phyloP scores from a whole-genome alignment of 768 basidiomycete species.

The Mrakia frigida region DNA sequence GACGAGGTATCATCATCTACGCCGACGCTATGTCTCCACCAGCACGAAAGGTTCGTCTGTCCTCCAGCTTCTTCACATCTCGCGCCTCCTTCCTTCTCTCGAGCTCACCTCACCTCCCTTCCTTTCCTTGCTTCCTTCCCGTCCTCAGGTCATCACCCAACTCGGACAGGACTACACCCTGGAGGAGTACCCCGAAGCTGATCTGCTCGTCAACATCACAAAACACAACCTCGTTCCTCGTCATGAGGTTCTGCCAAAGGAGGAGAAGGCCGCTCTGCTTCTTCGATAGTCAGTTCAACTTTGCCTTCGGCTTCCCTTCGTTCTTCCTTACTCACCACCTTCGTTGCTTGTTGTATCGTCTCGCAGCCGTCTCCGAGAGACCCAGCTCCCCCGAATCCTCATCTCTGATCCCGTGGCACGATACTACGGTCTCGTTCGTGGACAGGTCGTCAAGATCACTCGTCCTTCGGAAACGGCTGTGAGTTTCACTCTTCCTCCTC shows the following conservation, averaged over 20 bases:
- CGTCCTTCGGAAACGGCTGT: slow-evolving; percentile 95
- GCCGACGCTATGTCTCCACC: slow-evolving; percentile 95
- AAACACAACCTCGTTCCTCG: slow-evolving; percentile 90
- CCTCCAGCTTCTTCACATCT: neutral
- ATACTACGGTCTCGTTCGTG: slow-evolving; percentile 91
- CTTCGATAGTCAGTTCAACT: slow-evolving; percentile 76
- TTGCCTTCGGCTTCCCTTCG: neutral
- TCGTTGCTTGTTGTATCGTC: neutral
- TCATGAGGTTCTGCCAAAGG: slow-evolving; percentile 77
- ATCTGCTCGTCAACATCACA: slow-evolving; percentile 94
- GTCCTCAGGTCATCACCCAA: slow-evolving; percentile 73
- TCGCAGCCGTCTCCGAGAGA: slow-evolving; percentile 90
- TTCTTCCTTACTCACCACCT: neutral
- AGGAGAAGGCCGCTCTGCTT: slow-evolving; percentile 79
- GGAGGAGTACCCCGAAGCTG: slow-evolving; percentile 94
- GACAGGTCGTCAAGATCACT: slow-evolving; percentile 97
- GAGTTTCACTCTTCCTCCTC: slow-evolving; percentile 17
- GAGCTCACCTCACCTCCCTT: slow-evolving; percentile 4
- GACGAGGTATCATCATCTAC: slow-evolving; percentile 89
- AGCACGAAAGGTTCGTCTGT: slow-evolving; percentile 70
- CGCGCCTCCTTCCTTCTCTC: neutral
- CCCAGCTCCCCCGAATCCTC: slow-evolving; percentile 95
- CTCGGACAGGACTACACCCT: slow-evolving; percentile 81
- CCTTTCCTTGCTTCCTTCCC: neutral
- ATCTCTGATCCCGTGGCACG: slow-evolving; percentile 94